Percentiles rank a stretch among this genome's conserved stretches.
Evolutionary conservation across 805 yeast genomes (phyloP).

Genomic region (Ogataea philodendri): DNA sequence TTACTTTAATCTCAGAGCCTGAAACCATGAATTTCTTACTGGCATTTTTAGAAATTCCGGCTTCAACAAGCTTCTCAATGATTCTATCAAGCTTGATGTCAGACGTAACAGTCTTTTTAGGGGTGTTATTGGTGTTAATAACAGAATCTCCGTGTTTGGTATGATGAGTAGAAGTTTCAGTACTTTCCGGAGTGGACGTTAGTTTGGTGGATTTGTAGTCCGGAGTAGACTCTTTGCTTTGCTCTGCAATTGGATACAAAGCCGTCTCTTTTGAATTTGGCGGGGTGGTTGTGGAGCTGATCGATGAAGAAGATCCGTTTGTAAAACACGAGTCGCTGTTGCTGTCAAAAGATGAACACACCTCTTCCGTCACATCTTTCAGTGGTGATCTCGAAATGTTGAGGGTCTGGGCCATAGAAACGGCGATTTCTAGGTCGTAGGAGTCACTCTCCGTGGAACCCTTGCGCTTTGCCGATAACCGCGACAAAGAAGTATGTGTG

Average conservation of each 20-base stretch:
- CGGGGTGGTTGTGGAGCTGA: slow-evolving; percentile 31
- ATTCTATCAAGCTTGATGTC: slow-evolving; percentile 56
- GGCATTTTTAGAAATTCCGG: slow-evolving; percentile 44
- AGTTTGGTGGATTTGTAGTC: slow-evolving; percentile 17
- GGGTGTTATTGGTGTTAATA: slow-evolving; percentile 1
- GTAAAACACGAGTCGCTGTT: slow-evolving; percentile 39
- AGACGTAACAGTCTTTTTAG: slow-evolving; percentile 1
- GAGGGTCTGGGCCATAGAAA: slow-evolving; percentile 43
- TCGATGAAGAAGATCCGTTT: slow-evolving; percentile 29
- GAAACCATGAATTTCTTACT: slow-evolving; percentile 51
- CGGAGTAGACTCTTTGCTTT: slow-evolving; percentile 32
- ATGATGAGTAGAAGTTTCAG: slow-evolving; percentile 1
- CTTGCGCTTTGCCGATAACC: slow-evolving; percentile 3
- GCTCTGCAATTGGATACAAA: slow-evolving; percentile 33
- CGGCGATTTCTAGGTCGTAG: slow-evolving; percentile 43
- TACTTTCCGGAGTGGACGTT: slow-evolving; percentile 1
- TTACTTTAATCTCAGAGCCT: slow-evolving; percentile 51
- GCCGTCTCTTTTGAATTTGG: slow-evolving; percentile 18
- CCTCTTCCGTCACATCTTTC: slow-evolving; percentile 15
- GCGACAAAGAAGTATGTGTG: background rate
- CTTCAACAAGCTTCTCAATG: slow-evolving; percentile 56
- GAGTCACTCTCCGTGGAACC: slow-evolving; percentile 17
- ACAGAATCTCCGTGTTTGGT: slow-evolving; percentile 2
- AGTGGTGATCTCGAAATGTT: slow-evolving; percentile 20
- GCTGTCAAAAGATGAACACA: slow-evolving; percentile 42